Percentiles rank a stretch among this genome's conserved stretches.
phyloP scores from a whole-genome alignment of 2,329 filamentous ascomycete species.

The Fusarium sp. region DNA sequence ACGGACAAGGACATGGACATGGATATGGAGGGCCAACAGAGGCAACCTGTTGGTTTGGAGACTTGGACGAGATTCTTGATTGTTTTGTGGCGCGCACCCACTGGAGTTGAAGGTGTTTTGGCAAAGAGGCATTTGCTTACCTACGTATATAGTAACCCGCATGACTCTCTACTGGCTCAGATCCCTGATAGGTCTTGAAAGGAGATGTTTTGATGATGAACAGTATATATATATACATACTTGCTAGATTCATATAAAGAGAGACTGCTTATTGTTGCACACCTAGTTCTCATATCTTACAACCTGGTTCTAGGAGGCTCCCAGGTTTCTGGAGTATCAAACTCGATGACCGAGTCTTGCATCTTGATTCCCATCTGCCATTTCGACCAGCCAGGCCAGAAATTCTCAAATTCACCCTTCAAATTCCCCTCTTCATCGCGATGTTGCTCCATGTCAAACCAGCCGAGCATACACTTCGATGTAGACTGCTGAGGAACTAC shows the following conservation, averaged over 20 bases:
- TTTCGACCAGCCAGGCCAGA: conserved; percentile 59
- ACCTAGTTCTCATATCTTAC: conserved; percentile 4
- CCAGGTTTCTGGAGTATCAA: conserved; percentile 47
- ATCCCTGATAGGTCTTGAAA: conserved; percentile 4
- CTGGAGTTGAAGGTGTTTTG: conserved; percentile 42
- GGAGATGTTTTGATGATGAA: conserved; percentile 30
- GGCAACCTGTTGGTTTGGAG: conserved; percentile 33
- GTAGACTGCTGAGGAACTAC: conserved; percentile 48
- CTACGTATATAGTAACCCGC: conserved; percentile 20
- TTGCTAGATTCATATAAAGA: background rate
- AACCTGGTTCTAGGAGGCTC: conserved; percentile 41
- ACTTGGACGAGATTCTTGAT: conserved; percentile 6
- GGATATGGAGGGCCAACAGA: conserved; percentile 28
- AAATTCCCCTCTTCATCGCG: conserved; percentile 38
- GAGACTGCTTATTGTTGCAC: background rate
- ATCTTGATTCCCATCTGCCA: conserved; percentile 58
- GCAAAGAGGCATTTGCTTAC: conserved; percentile 33
- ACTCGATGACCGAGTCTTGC: conserved; percentile 49
- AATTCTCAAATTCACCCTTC: conserved; percentile 51
- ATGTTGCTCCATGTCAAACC: conserved; percentile 60
- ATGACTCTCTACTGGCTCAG: conserved; percentile 19
- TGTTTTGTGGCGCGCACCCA: conserved; percentile 21
- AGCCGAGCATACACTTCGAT: conserved; percentile 53
- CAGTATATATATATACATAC: background rate
- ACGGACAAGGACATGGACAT: conserved; percentile 1